phyloP scores from a whole-genome alignment of 345 rosid species.

The Dipteronia dyeriana region DNA sequence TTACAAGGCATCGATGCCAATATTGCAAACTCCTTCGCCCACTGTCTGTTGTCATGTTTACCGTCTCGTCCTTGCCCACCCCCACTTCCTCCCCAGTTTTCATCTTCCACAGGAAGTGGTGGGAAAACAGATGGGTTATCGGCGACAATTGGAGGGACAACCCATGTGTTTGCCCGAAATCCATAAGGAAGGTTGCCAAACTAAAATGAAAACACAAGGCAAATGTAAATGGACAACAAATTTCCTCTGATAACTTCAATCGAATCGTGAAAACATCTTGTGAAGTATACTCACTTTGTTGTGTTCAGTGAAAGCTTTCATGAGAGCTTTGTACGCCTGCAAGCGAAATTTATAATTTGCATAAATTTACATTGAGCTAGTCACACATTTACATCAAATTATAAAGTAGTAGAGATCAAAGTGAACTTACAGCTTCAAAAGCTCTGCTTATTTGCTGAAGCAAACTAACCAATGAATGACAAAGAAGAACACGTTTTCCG shows the following conservation, averaged over 20 bases:
- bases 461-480: constrained; percentile 78
- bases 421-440: constrained; percentile 69
- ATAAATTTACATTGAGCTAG: background rate
- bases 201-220: constrained; percentile 37
- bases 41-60: constrained; percentile 57
- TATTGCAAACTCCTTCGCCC: constrained; percentile 89
- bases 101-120: constrained; percentile 83
- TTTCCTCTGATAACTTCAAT: constrained; percentile 3
- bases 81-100: constrained; percentile 88
- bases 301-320: constrained; percentile 89
- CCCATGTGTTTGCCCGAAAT: constrained; percentile 94
- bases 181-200: constrained; percentile 97
- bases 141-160: constrained; percentile 83
- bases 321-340: constrained; percentile 90
- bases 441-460: constrained; percentile 81
- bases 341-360: constrained; percentile 18
- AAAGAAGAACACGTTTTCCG: constrained; percentile 66
- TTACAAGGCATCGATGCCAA: constrained; percentile 94
- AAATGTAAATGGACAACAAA: background rate
- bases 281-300: constrained; percentile 59
- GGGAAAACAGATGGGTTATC: constrained; percentile 72
- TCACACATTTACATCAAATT: background rate
- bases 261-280: background rate
- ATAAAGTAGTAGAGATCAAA: background rate
- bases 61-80: constrained; percentile 85